Conservation (phyloP, 257 asterid species). For the Buddleja alternifolia region DNA sequence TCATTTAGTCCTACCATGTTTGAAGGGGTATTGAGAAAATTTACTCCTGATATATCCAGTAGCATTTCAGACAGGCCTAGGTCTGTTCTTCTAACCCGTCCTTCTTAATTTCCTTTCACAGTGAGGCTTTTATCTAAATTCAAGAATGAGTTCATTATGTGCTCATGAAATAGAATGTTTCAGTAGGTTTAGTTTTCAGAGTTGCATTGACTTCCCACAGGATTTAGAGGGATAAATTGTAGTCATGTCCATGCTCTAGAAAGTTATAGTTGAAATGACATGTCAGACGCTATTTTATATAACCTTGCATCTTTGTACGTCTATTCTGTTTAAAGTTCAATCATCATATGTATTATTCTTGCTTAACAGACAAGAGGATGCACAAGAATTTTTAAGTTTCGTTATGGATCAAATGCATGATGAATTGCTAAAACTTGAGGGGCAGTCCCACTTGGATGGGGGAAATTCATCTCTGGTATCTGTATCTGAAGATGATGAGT, state of each 20-base stretch:
- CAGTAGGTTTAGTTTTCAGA: neutral
- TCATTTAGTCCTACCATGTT: conserved; percentile 79
- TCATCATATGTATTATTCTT: conserved; percentile 1
- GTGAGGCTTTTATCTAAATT: neutral
- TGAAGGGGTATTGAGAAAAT: conserved; percentile 69
- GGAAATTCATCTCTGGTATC: conserved; percentile 64
- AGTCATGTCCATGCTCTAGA: conserved; percentile 6
- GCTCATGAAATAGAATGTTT: neutral
- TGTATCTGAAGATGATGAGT: conserved; percentile 82
- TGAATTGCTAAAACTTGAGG: conserved; percentile 84
- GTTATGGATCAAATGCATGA: conserved; percentile 91
- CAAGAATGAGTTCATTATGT: neutral
- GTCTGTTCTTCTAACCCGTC: conserved; percentile 41
- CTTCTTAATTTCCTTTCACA: conserved; percentile 15
- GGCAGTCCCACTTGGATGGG: conserved; percentile 58
- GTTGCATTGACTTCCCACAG: conserved; percentile 9
- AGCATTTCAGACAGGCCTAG: conserved; percentile 72
- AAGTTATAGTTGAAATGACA: conserved; percentile 7
- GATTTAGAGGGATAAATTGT: conserved; percentile 14
- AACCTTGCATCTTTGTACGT: neutral
- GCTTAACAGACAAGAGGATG: conserved; percentile 87
- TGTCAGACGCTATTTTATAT: neutral
- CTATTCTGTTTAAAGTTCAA: conserved; percentile 10
- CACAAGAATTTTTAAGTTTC: conserved; percentile 89
- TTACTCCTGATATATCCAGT: conserved; percentile 79